These are phyloP conservation scores for Scedosporium apiospermum DNA, from an alignment of 2,329 filamentous ascomycete genomes.

Conservation along the genomic window DNA sequence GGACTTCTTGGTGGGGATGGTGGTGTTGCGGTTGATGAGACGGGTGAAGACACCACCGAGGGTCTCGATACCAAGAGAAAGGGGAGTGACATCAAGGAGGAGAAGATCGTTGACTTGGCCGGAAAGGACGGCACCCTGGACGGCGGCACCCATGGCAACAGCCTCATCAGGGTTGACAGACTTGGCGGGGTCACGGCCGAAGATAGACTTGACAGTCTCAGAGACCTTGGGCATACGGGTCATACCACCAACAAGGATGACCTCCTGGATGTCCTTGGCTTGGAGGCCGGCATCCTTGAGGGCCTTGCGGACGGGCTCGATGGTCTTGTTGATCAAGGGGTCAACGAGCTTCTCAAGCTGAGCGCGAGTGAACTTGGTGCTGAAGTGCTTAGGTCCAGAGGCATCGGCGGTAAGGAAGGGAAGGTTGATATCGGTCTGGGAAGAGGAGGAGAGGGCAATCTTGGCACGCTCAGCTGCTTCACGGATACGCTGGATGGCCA, in stretches of 20 bases:
- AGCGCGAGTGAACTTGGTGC: slow-evolving; percentile 82
- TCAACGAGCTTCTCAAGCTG: slow-evolving; percentile 92
- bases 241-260: slow-evolving; percentile 98
- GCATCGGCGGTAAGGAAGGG: slow-evolving; percentile 97
- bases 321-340: slow-evolving; percentile 74
- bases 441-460: slow-evolving; percentile 92
- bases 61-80: slow-evolving; percentile 97
- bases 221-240: slow-evolving; percentile 98
- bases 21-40: slow-evolving; percentile 98
- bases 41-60: slow-evolving; percentile 96
- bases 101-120: slow-evolving; percentile 95
- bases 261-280: slow-evolving; percentile 92
- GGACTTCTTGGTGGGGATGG: slow-evolving; percentile 98
- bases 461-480: slow-evolving; percentile 99
- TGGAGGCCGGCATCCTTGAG: slow-evolving; percentile 89
- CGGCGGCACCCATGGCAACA: slow-evolving; percentile 92
- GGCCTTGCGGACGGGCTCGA: slow-evolving; percentile 92
- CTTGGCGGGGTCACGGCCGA: slow-evolving; percentile 93
- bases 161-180: slow-evolving; percentile 98
- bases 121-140: slow-evolving; percentile 92
- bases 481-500: slow-evolving; percentile 98
- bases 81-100: slow-evolving; percentile 87
- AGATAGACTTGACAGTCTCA: slow-evolving; percentile 93
- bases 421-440: slow-evolving; percentile 95
- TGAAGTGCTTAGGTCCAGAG: slow-evolving; percentile 96